These are phyloP conservation scores for Hortiboletus campestris DNA, from an alignment of 768 basidiomycete species.

Conservation along the genomic window DNA sequence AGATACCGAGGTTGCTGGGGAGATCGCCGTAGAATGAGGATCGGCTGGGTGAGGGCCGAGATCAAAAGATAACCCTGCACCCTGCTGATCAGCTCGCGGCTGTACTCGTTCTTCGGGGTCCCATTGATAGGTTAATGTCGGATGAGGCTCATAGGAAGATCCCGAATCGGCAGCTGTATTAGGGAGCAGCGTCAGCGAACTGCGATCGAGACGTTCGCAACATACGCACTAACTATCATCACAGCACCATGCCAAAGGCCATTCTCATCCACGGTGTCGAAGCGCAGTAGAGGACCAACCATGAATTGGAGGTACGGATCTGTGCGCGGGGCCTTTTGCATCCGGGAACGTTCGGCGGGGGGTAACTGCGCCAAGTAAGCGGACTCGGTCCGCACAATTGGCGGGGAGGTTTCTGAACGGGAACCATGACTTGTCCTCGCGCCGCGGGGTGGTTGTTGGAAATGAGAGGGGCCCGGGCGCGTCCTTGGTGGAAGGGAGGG, in stretches of 20 bases:
- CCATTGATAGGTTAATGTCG: slow-evolving; percentile 69
- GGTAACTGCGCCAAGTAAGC: slow-evolving; percentile 49
- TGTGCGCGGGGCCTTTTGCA: slow-evolving; percentile 62
- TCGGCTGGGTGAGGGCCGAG: slow-evolving; percentile 75
- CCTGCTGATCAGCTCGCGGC: slow-evolving; percentile 13
- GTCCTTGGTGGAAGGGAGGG: slow-evolving; percentile 47
- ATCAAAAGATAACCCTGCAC: slow-evolving; percentile 43
- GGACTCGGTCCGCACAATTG: slow-evolving; percentile 9
- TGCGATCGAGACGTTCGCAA: not conserved
- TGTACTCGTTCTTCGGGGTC: slow-evolving; percentile 49
- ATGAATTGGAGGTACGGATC: slow-evolving; percentile 84
- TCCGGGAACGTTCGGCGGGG: slow-evolving; percentile 65
- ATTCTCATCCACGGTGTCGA: slow-evolving; percentile 79
- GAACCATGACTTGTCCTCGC: slow-evolving; percentile 32
- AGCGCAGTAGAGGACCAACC: slow-evolving; percentile 88
- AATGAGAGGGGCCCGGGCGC: slow-evolving; percentile 12
- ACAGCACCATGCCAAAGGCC: slow-evolving; percentile 87
- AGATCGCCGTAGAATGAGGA: slow-evolving; percentile 52
- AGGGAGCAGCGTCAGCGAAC: not conserved
- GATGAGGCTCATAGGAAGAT: slow-evolving; percentile 74
- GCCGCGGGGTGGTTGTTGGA: slow-evolving; percentile 13
- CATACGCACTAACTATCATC: slow-evolving; percentile 77
- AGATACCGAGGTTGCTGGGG: slow-evolving; percentile 17
- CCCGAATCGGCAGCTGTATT: slow-evolving; percentile 69
- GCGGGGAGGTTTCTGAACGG: slow-evolving; percentile 1